Evolutionary conservation across 2,329 filamentous ascomycete genomes (phyloP).

Genomic region (Pseudogymnoascus destructans): DNA sequence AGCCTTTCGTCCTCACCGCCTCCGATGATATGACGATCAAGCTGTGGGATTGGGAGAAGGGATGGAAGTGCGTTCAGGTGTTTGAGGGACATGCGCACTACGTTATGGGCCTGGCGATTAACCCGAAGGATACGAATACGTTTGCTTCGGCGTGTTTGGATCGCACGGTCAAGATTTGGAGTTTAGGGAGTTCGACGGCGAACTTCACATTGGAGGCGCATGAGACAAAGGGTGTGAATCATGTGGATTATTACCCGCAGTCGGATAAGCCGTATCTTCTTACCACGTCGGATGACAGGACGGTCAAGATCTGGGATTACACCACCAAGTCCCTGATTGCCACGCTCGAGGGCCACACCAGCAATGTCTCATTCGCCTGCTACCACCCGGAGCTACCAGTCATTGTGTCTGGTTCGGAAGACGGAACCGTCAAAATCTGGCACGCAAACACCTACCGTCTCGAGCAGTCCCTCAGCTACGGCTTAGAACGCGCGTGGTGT

Average conservation of each 20-base stretch:
- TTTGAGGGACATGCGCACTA: constrained; percentile 96
- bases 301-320: constrained; percentile 98
- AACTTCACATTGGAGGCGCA: constrained; percentile 97
- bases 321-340: constrained; percentile 96
- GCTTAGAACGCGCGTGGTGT: constrained; percentile 93
- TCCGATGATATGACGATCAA: constrained; percentile 98
- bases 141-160: constrained; percentile 92
- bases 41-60: constrained; percentile 97
- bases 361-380: constrained; percentile 95
- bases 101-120: constrained; percentile 93
- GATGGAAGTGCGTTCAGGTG: constrained; percentile 93
- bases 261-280: constrained; percentile 76
- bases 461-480: constrained; percentile 93
- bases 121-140: constrained; percentile 91
- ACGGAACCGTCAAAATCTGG: constrained; percentile 96
- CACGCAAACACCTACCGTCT: constrained; percentile 94
- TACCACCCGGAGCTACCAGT: constrained; percentile 95
- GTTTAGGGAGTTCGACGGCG: constrained; percentile 77
- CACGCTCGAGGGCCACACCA: constrained; percentile 90
- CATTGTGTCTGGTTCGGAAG: constrained; percentile 95
- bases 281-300: constrained; percentile 91
- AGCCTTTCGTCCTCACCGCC: constrained; percentile 90
- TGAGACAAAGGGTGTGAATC: constrained; percentile 94
- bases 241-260: constrained; percentile 79
- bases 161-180: constrained; percentile 96